Conservation (phyloP, 805 yeast genomes). For the Hanseniaspora pseudoguilliermondii region DNA sequence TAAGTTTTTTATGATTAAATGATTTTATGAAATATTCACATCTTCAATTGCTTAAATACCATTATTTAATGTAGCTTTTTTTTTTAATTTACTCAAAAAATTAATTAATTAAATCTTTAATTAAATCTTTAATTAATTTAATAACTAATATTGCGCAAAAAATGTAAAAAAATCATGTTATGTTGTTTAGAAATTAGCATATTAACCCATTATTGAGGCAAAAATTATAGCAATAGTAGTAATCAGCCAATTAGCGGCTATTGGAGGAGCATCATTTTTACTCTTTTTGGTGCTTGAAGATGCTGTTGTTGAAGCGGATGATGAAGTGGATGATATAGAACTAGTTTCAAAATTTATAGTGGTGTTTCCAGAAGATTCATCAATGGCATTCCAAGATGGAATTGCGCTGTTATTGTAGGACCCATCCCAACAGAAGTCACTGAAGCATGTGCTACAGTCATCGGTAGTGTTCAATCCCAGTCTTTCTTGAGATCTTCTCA, state of each 20-base stretch:
- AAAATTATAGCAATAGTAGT: background rate
- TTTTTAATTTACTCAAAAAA: background rate
- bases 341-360: background rate
- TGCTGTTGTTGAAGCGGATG: slow-evolving; percentile 13
- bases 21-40: no score
- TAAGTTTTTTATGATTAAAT: no score
- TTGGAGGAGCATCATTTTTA: background rate
- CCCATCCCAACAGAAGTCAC: slow-evolving; percentile 68
- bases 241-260: background rate
- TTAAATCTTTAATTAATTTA: no score
- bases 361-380: background rate
- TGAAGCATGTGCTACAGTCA: slow-evolving; percentile 62
- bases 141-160: background rate
- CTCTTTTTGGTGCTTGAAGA: slow-evolving; percentile 5
- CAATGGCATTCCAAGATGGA: slow-evolving; percentile 4
- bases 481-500: slow-evolving; percentile 67
- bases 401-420: slow-evolving; percentile 13
- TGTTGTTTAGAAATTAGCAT: background rate
- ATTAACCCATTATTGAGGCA: background rate
- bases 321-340: background rate
- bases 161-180: background rate
- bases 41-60: no score
- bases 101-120: no score
- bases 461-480: slow-evolving; percentile 42
- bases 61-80: background rate